Evolutionary conservation across 2,329 filamentous ascomycete genomes (phyloP).

Genomic region (Alternaria metachromatica): DNA sequence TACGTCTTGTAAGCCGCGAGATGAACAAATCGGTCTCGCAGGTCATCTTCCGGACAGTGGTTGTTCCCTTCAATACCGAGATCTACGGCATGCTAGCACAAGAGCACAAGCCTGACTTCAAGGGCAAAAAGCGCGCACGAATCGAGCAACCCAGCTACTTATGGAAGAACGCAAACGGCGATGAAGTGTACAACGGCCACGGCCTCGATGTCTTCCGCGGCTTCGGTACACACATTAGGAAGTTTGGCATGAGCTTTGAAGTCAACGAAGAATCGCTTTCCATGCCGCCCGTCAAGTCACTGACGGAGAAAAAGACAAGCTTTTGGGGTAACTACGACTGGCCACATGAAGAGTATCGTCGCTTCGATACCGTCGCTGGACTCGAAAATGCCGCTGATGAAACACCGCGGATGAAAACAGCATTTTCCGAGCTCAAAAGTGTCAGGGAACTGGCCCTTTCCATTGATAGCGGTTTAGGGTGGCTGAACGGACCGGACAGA

Average conservation of each 20-base stretch:
- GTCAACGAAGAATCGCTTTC: slow-evolving; percentile 62
- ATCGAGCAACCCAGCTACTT: slow-evolving; percentile 37
- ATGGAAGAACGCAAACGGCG: slow-evolving; percentile 53
- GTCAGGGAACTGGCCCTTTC: slow-evolving; percentile 71
- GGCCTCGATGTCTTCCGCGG: slow-evolving; percentile 68
- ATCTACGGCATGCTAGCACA: slow-evolving; percentile 63
- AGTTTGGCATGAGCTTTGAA: slow-evolving; percentile 73
- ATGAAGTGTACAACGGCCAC: slow-evolving; percentile 60
- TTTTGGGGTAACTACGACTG: slow-evolving; percentile 72
- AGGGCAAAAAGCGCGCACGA: slow-evolving; percentile 45
- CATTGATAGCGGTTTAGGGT: slow-evolving; percentile 71
- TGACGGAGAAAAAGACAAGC: slow-evolving; percentile 61
- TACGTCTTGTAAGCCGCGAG: slow-evolving; percentile 67
- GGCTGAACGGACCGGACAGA: slow-evolving; percentile 67
- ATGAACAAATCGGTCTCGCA: slow-evolving; percentile 65
- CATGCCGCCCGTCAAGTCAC: slow-evolving; percentile 62
- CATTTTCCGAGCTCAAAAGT: slow-evolving; percentile 62
- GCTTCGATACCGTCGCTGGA: slow-evolving; percentile 65
- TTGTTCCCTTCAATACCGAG: slow-evolving; percentile 70
- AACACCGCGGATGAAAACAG: slow-evolving; percentile 65
- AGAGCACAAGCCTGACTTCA: slow-evolving; percentile 42
- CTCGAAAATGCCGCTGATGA: slow-evolving; percentile 71
- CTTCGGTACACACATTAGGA: slow-evolving; percentile 66
- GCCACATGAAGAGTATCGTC: slow-evolving; percentile 65
- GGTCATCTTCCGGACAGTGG: slow-evolving; percentile 66